A percentile compares a stretch with the other conserved stretches of the same genome.
These are phyloP conservation scores for Botrytis paeoniae DNA, from an alignment of 2,329 filamentous ascomycete genomes.

Conservation along the genomic window DNA sequence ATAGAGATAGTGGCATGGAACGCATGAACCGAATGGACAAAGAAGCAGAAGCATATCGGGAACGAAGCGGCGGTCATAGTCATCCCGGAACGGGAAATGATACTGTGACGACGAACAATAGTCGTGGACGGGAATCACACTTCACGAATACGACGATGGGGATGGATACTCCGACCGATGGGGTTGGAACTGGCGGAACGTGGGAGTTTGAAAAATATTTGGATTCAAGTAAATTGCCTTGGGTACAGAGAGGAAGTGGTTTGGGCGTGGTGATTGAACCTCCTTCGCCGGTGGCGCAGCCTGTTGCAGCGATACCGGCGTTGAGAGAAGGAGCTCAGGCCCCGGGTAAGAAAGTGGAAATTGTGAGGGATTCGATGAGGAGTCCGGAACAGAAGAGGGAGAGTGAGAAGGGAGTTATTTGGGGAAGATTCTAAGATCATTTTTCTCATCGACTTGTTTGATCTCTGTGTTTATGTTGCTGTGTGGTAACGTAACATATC, in stretches of 20 bases:
- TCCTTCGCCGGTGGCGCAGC: not conserved
- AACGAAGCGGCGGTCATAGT: not conserved
- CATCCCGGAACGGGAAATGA: not conserved
- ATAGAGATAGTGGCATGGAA: constrained; percentile 4
- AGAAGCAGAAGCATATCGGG: constrained; percentile 13
- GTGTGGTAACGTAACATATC: not conserved
- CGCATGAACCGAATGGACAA: constrained; percentile 2
- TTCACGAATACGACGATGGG: constrained; percentile 6
- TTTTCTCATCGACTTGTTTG: not conserved
- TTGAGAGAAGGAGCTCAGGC: not conserved
- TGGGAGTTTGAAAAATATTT: constrained; percentile 17
- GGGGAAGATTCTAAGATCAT: not conserved
- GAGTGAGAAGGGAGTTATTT: constrained; percentile 1
- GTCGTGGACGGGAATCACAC: not conserved
- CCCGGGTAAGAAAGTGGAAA: constrained; percentile 5
- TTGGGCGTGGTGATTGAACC: not conserved
- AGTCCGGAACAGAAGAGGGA: not conserved
- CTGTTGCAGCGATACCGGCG: not conserved
- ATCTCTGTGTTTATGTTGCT: not conserved
- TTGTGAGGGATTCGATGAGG: not conserved
- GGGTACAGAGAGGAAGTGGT: constrained; percentile 1
- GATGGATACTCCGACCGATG: constrained; percentile 2
- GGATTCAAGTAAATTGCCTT: not conserved
- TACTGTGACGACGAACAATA: not conserved
- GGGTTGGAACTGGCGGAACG: not conserved